Base-by-base conservation (phyloP, 257 asterid genomes). In the Petunia axillaris region DNA sequence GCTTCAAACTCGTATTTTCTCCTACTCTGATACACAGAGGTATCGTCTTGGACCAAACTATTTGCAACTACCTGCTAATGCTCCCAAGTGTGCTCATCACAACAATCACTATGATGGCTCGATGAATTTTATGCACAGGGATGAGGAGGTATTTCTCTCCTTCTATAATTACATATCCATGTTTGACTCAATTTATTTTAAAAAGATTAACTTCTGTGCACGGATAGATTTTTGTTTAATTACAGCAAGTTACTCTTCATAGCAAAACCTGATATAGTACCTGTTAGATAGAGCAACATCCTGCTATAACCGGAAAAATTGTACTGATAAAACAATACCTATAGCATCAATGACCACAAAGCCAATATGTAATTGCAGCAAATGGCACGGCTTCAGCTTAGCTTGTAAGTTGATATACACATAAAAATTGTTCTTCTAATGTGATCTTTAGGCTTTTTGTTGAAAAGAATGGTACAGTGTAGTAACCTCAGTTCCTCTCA, bases 61-160 rank as follows among this genome's bases (percentile, higher is more conserved):
- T 79, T 79, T 83, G 82, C 86, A 73, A 81, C 87, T 86, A 48
- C 89, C 87, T 36, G 82, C 84, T 64, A 86, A 86, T 81, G 83
- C 87, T 78, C 89, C 89, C 50, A 83, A 83, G 78, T 41, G 75
- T 44, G 85, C 87, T 64, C 87, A 83, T 62, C 87, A 86, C 81
- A 83, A 83, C 85, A 86, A 86, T 48, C 87, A 83, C 70, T 82
- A 83, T 60, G 89, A 81, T 5, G 89, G 89, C 46, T 83, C 73
- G 16, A 85, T 85, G 88, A 85, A 85, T 76, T 85, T 85, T 85
- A 83, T 85, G 88, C 86, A 83, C 81, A 64, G 88, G 80, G 86
- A 85, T 73, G 86, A 83, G 67, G 86, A 83, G 88, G 86, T 83
- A 13, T 44, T 62, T 65, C 75, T 68, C 58, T 78, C 84, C 50